Evolutionary conservation across 208 protist species (phyloP), one percentile per base, ranked within the genome.

Genomic region (Trypanosoma conorhini): DNA sequence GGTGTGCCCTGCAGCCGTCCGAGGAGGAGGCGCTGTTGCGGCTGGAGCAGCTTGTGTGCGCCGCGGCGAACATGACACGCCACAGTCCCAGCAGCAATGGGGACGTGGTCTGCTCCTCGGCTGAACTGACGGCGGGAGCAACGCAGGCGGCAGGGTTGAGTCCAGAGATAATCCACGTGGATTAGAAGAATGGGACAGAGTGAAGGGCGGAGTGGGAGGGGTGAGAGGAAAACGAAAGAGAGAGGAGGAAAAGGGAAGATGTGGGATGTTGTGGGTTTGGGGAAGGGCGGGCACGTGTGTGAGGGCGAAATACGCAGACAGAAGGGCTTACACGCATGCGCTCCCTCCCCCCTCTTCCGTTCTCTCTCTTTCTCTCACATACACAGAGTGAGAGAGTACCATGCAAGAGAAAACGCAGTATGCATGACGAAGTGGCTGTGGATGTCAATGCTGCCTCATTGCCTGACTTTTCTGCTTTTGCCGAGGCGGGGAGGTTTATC

Each of bases 161-260:
- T 31, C 63, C 63, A 44, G 63, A 59, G 31, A 33, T 68, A n/a
- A 68, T 68, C 44, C 48, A 68, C 15, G 51, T 68, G 48, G 50
- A 68, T 68, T 68, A 68, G 33, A 44, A 26, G 30, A 26, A 28
- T 0, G 19, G 24, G 40, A 68, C 31, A 54, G 26, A 58, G 46
- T 31, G 51, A 46, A 57, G 24, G 61, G 21, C 55, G 46, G 31
- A 0, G 61, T 35, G 5, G 62, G 44, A 1, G n/a, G 26, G 28
- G 5, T n/a, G 22, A 28, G 38, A 26, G 52, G 48, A 46, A 44
- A 42, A 26, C 5, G 17, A 42, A 48, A 22, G 13, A 40, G 48
- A 21, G 61, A 21, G 46, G 40, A 21, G 42, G 24, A 33, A 59
- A 57, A 31, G 40, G 22, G 56, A 24, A 57, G 15, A 30, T 40